These are phyloP conservation scores for Neospermospora avenae DNA, from an alignment of 2,329 filamentous ascomycete genomes.

Conservation along the genomic window DNA sequence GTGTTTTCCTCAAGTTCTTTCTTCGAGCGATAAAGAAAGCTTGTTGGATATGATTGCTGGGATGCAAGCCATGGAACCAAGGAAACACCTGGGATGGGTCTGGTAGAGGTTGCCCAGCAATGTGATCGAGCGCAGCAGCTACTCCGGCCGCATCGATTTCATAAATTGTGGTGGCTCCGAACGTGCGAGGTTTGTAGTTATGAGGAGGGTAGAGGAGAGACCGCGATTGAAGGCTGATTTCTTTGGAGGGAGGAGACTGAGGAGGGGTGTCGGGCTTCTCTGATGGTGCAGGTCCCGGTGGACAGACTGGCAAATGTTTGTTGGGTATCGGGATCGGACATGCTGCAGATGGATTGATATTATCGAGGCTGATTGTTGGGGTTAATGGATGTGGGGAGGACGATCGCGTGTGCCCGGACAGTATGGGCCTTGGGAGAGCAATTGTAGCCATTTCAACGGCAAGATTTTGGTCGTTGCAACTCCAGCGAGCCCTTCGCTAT, in stretches of 20 bases:
- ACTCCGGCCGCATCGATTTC: conserved; percentile 68
- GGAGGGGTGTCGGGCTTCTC: conserved; percentile 59
- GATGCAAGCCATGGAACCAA: conserved; percentile 92
- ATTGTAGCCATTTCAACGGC: conserved; percentile 33
- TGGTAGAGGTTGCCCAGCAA: conserved; percentile 76
- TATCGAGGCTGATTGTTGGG: conserved; percentile 50
- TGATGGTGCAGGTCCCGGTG: conserved; percentile 65
- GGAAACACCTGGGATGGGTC: conserved; percentile 86
- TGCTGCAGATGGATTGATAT: conserved; percentile 49
- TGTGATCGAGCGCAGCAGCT: conserved; percentile 69
- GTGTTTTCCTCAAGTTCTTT: conserved; percentile 65
- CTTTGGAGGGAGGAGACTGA: conserved; percentile 60
- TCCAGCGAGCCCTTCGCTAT: conserved; percentile 8
- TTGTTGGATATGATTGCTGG: conserved; percentile 82
- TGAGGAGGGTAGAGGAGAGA: conserved; percentile 76
- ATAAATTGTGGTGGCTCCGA: conserved; percentile 61
- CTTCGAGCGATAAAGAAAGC: conserved; percentile 82
- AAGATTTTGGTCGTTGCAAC: background rate
- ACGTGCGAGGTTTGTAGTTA: conserved; percentile 50
- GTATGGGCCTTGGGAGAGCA: conserved; percentile 33
- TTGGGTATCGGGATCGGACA: conserved; percentile 70
- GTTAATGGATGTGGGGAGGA: conserved; percentile 46
- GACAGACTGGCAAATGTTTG: conserved; percentile 86
- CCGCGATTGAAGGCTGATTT: conserved; percentile 52
- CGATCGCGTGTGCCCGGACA: conserved; percentile 27